phyloP scores from a whole-genome alignment of 129 eudicot species.

The Tagetes patula region DNA sequence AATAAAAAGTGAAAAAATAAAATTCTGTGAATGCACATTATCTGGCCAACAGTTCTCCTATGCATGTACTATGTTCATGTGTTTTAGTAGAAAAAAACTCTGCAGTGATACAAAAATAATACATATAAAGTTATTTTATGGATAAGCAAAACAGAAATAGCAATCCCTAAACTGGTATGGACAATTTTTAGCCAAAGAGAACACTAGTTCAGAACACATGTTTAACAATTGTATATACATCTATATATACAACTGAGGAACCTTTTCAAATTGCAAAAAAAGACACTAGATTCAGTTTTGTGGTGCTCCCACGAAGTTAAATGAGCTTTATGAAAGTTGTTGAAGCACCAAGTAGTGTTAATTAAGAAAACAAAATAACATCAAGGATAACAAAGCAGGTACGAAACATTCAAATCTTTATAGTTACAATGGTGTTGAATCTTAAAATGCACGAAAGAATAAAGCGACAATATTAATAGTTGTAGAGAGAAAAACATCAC shows the following conservation, averaged over 20 bases:
- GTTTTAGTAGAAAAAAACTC: constrained; percentile 2
- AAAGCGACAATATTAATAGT: constrained; percentile 7
- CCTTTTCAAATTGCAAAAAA: constrained; percentile 15
- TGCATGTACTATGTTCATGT: neutral
- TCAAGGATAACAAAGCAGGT: neutral
- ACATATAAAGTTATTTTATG: neutral
- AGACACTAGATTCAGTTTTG: neutral
- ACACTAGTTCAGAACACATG: neutral
- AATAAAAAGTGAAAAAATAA: neutral
- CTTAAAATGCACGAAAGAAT: neutral
- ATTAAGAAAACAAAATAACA: neutral
- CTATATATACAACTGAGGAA: constrained; percentile 2
- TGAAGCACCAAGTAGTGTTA: neutral
- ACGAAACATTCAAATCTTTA: constrained; percentile 1
- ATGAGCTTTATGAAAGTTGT: neutral
- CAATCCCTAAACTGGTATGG: neutral
- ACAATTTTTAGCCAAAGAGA: constrained; percentile 1
- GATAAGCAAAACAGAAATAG: constrained; percentile 2
- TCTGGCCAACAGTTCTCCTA: neutral
- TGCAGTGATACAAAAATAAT: neutral
- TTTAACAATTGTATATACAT: neutral
- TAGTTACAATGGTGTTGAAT: neutral
- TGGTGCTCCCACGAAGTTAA: neutral
- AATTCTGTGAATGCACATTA: neutral
- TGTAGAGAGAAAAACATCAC: neutral